phyloP scores from a whole-genome alignment of 139 green algal genomes.

The Picochlorum sp. region DNA sequence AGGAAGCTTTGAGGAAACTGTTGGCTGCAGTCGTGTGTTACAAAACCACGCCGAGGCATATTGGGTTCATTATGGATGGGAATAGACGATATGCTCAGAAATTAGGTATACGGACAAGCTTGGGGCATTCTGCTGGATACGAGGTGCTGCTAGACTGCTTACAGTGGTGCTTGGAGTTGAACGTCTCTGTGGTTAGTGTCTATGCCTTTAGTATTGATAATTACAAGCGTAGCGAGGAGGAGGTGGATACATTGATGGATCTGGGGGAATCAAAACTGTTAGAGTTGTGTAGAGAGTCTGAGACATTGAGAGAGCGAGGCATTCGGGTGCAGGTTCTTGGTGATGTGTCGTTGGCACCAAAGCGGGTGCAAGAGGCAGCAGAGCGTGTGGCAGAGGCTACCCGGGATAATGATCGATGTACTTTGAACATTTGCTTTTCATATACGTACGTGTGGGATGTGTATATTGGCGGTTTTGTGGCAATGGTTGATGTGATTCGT shows the following conservation, averaged over 20 bases:
- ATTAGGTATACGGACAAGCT: conserved; percentile 20
- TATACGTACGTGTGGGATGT: conserved; percentile 60
- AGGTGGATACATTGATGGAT: conserved; percentile 77
- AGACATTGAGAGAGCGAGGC: conserved; percentile 42
- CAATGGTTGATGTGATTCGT: background rate
- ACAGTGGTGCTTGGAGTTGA: conserved; percentile 84
- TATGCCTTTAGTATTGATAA: conserved; percentile 97
- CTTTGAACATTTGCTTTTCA: conserved; percentile 88
- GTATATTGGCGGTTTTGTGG: background rate
- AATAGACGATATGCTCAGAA: conserved; percentile 78
- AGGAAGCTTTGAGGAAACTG: background rate
- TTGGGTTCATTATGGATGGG: conserved; percentile 96
- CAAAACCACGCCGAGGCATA: conserved; percentile 54
- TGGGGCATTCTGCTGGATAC: conserved; percentile 61
- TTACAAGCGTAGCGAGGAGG: conserved; percentile 62
- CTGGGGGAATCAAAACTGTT: conserved; percentile 71
- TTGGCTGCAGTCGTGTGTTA: conserved; percentile 9
- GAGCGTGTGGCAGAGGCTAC: conserved; percentile 59
- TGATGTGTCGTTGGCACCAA: conserved; percentile 60
- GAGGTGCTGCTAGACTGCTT: conserved; percentile 65
- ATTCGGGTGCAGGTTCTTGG: conserved; percentile 72
- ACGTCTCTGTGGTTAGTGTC: conserved; percentile 68
- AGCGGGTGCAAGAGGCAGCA: conserved; percentile 55
- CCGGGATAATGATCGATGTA: conserved; percentile 16
- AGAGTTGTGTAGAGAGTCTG: conserved; percentile 50